Evolutionary conservation across 176 grass and related monocot species (phyloP).

Genomic region (Guadua angustifolia): DNA sequence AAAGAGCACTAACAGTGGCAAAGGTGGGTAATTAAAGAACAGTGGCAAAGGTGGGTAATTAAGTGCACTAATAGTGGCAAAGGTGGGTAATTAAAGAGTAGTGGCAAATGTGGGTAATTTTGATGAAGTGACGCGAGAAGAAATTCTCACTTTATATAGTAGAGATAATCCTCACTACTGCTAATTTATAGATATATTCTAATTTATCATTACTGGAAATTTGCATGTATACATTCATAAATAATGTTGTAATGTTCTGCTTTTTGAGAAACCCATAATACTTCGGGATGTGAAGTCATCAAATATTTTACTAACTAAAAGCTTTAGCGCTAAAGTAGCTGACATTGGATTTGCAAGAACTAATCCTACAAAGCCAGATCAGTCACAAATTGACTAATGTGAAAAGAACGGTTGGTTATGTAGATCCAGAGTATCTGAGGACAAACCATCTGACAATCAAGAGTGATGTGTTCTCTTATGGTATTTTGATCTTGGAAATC

Average conservation of each 20-base stretch:
- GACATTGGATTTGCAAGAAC: constrained; percentile 92
- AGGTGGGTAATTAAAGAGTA: too few relatives aligned
- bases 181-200: background rate
- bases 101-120: too few relatives aligned
- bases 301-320: constrained; percentile 84
- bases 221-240: constrained; percentile 1
- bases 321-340: constrained; percentile 80
- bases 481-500: constrained; percentile 92
- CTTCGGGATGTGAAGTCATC: constrained; percentile 93
- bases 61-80: too few relatives aligned
- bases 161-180: too few relatives aligned
- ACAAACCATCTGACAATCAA: constrained; percentile 73
- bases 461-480: constrained; percentile 95
- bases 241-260: constrained; percentile 26
- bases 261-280: constrained; percentile 89
- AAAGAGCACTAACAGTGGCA: too few relatives aligned
- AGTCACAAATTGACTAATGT: constrained; percentile 84
- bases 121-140: too few relatives aligned
- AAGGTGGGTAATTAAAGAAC: too few relatives aligned
- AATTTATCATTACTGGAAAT: constrained; percentile 12
- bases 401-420: constrained; percentile 84
- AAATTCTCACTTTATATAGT: too few relatives aligned
- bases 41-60: too few relatives aligned
- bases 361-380: constrained; percentile 68
- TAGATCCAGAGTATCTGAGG: constrained; percentile 89